Evolutionary conservation across 305 asterid genomes (phyloP).

Genomic region (Fraxinus nigra): DNA sequence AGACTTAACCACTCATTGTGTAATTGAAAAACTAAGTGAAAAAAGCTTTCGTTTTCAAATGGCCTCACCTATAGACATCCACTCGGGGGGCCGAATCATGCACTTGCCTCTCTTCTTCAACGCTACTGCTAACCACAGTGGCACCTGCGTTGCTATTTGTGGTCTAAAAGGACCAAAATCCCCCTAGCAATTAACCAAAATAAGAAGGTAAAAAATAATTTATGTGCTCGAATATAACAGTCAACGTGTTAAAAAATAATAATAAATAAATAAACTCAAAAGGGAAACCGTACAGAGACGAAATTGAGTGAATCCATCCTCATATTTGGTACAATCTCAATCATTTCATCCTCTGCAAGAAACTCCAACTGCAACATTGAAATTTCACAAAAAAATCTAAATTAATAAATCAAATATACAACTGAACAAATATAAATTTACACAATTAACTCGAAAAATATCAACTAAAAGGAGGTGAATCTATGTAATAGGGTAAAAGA

Average conservation of each 20-base stretch:
- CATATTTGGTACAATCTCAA: constrained; percentile 78
- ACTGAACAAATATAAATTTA: neutral
- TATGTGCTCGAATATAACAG: neutral
- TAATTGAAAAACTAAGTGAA: neutral
- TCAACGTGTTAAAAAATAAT: neutral
- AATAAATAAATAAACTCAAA: neutral
- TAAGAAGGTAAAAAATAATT: neutral
- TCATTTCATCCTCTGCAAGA: constrained; percentile 85
- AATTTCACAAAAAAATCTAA: neutral
- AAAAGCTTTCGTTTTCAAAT: neutral
- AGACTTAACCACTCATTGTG: neutral
- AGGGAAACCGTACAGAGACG: constrained; percentile 48
- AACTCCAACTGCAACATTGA: constrained; percentile 72
- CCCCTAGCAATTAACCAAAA: constrained; percentile 42
- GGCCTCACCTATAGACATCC: constrained; percentile 83
- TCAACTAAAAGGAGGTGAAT: neutral
- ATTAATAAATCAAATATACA: neutral
- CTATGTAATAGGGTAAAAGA: neutral
- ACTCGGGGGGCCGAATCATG: constrained; percentile 73
- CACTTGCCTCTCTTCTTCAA: constrained; percentile 93
- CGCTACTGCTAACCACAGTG: constrained; percentile 93
- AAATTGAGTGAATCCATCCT: constrained; percentile 77
- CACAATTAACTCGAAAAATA: neutral
- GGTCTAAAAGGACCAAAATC: constrained; percentile 86
- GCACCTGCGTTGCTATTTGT: constrained; percentile 68